Evolutionary conservation across 768 basidiomycete species (phyloP).

Genomic region (Boletus coccyginus): DNA sequence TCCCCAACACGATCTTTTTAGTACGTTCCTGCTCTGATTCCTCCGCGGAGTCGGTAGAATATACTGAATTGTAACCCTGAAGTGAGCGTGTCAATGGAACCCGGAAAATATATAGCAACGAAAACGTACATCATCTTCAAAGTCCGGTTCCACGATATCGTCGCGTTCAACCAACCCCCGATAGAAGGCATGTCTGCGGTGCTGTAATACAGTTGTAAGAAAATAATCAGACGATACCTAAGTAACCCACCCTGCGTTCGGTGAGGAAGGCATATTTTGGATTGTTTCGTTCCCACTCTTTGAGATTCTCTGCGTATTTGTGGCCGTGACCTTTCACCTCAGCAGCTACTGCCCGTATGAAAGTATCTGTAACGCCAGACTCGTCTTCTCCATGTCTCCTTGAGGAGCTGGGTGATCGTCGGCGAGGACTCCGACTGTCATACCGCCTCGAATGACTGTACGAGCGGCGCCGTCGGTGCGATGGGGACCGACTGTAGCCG

Average conservation of each 20-base stretch:
- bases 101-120: neutral
- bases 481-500: slow-evolving; percentile 36
- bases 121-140: slow-evolving; percentile 70
- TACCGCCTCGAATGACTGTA: slow-evolving; percentile 48
- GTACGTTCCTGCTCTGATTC: slow-evolving; percentile 86
- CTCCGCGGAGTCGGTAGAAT: slow-evolving; percentile 92
- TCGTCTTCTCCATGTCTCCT: slow-evolving; percentile 49
- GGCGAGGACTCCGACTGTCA: slow-evolving; percentile 47
- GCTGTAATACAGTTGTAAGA: slow-evolving; percentile 38
- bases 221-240: neutral
- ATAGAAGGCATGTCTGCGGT: slow-evolving; percentile 70
- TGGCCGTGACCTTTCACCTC: slow-evolving; percentile 80
- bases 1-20: slow-evolving; percentile 75
- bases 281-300: slow-evolving; percentile 75
- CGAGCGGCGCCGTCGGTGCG: slow-evolving; percentile 42
- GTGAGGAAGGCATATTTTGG: slow-evolving; percentile 80
- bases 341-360: slow-evolving; percentile 83
- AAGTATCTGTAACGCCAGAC: slow-evolving; percentile 69
- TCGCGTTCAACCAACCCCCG: slow-evolving; percentile 62
- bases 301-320: slow-evolving; percentile 71
- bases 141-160: slow-evolving; percentile 58
- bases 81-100: slow-evolving; percentile 7
- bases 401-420: slow-evolving; percentile 33
- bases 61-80: slow-evolving; percentile 84
- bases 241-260: slow-evolving; percentile 44